Evolutionary conservation across 352 stramenopile species (phyloP).

Genomic region (Pythium vanterpoolii): DNA sequence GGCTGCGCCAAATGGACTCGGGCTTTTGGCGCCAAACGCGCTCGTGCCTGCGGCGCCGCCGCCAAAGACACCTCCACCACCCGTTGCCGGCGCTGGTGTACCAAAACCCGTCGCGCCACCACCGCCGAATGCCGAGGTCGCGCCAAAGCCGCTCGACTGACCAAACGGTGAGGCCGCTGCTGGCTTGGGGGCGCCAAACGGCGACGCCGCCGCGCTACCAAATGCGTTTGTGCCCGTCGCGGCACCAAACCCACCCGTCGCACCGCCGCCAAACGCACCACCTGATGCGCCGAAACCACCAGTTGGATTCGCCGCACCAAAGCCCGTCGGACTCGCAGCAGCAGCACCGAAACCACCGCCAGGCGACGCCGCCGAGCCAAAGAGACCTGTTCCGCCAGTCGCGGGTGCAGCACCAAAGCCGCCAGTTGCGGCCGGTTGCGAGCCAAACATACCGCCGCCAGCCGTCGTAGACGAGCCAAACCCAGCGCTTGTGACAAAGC

Average conservation of each 20-base stretch:
- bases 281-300: slow-evolving; percentile 11
- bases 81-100: slow-evolving; percentile 22
- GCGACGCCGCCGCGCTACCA: slow-evolving; percentile 34
- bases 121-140: slow-evolving; percentile 25
- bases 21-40: slow-evolving; percentile 44
- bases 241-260: slow-evolving; percentile 20
- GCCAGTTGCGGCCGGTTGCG: slow-evolving; percentile 17
- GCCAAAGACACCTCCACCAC: slow-evolving; percentile 35
- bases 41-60: slow-evolving; percentile 28
- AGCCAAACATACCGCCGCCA: slow-evolving; percentile 29
- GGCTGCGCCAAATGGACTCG: slow-evolving; percentile 17
- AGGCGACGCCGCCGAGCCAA: slow-evolving; percentile 9
- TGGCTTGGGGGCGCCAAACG: slow-evolving; percentile 50
- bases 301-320: neutral
- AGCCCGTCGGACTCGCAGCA: slow-evolving; percentile 14
- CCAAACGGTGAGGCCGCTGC: slow-evolving; percentile 61
- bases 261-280: slow-evolving; percentile 12
- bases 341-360: slow-evolving; percentile 9
- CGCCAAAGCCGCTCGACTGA: slow-evolving; percentile 48
- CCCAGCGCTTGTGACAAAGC: slow-evolving; percentile 22
- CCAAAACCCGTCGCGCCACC: slow-evolving; percentile 31
- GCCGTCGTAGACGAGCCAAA: slow-evolving; percentile 34
- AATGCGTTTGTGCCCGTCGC: slow-evolving; percentile 21
- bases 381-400: slow-evolving; percentile 22
- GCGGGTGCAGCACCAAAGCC: slow-evolving; percentile 36